These are phyloP conservation scores for Rosa persica DNA, from an alignment of 306 rosid species.

Conservation along the genomic window DNA sequence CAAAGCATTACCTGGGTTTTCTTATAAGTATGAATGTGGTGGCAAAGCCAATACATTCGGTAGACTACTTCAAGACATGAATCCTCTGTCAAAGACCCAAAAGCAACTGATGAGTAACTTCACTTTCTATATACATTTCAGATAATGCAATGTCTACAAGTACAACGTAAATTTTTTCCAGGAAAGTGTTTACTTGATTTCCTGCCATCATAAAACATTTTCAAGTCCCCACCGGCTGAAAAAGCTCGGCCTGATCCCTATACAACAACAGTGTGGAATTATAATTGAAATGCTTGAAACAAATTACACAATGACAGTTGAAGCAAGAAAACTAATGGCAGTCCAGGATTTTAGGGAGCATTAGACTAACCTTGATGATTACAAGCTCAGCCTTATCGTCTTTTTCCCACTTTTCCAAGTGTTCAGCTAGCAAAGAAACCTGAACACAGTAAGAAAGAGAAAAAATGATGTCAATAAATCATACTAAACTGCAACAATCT, in stretches of 20 bases:
- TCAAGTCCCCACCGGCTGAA: conserved; percentile 93
- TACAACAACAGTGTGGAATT: neutral
- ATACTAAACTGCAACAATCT: neutral
- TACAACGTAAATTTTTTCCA: neutral
- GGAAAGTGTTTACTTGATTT: conserved; percentile 47
- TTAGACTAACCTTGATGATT: conserved; percentile 64
- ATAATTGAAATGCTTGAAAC: neutral
- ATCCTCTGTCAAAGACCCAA: conserved; percentile 64
- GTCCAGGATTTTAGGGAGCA: conserved; percentile 1
- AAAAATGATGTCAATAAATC: neutral
- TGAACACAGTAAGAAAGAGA: conserved; percentile 24
- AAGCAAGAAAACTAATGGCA: neutral
- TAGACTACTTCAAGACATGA: conserved; percentile 85
- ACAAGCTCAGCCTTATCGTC: conserved; percentile 73
- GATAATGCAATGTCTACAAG: neutral
- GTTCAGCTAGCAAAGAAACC: conserved; percentile 74
- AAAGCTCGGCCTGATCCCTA: conserved; percentile 94
- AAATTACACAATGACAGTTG: neutral
- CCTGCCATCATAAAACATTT: conserved; percentile 80
- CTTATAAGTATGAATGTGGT: conserved; percentile 88
- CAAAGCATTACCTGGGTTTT: conserved; percentile 60
- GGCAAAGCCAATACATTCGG: conserved; percentile 91
- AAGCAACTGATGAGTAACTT: conserved; percentile 22
- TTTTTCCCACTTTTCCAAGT: conserved; percentile 89
- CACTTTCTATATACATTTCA: neutral